Evolutionary conservation across 495 filamentous ascomycete species (phyloP), one percentile per base, ranked within the genome.

Genomic region (Aspergillus conjunctus): DNA sequence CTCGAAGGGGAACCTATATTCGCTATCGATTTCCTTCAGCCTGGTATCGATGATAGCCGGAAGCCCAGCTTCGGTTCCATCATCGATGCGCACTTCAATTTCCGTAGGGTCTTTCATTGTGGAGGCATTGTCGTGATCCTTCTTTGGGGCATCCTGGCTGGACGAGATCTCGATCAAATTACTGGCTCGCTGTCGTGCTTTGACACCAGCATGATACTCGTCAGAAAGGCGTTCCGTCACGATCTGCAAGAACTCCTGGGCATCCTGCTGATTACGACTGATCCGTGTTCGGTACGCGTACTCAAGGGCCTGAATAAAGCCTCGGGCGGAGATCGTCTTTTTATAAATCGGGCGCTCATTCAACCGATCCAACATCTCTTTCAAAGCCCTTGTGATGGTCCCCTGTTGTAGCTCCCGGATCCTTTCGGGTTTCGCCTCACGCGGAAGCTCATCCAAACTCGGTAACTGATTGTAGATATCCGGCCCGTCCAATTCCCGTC

Each of bases 231-330:
- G 83, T 74, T 99, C 95, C 5, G 91, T 87, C 18, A 99, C 88
- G 50, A 98, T 85, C 73, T 99, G 94, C 55, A 99, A 67, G 59
- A 99, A 95, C 71, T 99, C 94, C 68, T 99, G 94, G n/a, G 94
- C 94, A 77, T 99, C 94, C 73, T 99, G 95, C 71, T 99, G 95
- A 59, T 91, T 88, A 49, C 94, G 88, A 66, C 89, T 96, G 67
- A 99, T 93, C 44, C 88, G 86, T 60, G 93, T 91, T 31, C 86
- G 83, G 69, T 96, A 99, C 5, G 93, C 92, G 39, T 80, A 79
- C 74, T 99, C 94, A 26, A 99, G 76, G 0, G 87, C 85, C 55
- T 81, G 72, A 17, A 99, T 86, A 69, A 99, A 98, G 1, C 79
- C 77, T 3, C 81, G 83, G 20, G 93, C 91, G 15, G 92, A 92